phyloP scores from a whole-genome alignment of 2,329 filamentous ascomycete species.

The Fusarium papillatum region DNA sequence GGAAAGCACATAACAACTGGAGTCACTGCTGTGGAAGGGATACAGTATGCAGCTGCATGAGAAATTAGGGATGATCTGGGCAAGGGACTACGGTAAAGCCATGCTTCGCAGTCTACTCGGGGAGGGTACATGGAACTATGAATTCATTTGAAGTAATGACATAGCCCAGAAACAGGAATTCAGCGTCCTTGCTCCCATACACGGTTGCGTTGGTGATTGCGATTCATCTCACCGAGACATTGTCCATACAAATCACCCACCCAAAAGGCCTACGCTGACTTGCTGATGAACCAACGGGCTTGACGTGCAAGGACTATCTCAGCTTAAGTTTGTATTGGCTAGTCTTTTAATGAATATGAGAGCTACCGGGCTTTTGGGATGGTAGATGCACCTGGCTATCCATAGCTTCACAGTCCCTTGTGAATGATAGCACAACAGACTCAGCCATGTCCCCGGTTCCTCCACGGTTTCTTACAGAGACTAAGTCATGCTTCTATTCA shows the following conservation, averaged over 20 bases:
- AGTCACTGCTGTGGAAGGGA: neutral
- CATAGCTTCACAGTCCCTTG: neutral
- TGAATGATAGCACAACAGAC: neutral
- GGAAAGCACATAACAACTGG: neutral
- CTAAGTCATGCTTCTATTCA: neutral
- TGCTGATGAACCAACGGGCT: neutral
- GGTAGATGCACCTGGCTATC: neutral
- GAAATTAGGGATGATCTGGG: too few relatives aligned
- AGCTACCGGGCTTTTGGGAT: neutral
- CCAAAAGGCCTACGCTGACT: neutral
- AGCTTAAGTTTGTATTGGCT: neutral
- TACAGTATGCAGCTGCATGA: rapidly evolving
- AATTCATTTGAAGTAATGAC: neutral
- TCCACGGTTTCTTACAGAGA: neutral
- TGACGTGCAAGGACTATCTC: neutral
- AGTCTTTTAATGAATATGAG: neutral
- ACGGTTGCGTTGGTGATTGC: neutral
- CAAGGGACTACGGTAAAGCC: too few relatives aligned
- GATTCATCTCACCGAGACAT: neutral
- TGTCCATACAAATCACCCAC: neutral
- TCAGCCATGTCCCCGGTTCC: neutral
- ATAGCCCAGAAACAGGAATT: neutral
- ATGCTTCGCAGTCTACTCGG: too few relatives aligned
- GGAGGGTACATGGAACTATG: neutral
- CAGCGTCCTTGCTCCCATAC: too few relatives aligned